Conservation (phyloP, 768 basidiomycete species). For the Lactarius pseudohatsudake region DNA sequence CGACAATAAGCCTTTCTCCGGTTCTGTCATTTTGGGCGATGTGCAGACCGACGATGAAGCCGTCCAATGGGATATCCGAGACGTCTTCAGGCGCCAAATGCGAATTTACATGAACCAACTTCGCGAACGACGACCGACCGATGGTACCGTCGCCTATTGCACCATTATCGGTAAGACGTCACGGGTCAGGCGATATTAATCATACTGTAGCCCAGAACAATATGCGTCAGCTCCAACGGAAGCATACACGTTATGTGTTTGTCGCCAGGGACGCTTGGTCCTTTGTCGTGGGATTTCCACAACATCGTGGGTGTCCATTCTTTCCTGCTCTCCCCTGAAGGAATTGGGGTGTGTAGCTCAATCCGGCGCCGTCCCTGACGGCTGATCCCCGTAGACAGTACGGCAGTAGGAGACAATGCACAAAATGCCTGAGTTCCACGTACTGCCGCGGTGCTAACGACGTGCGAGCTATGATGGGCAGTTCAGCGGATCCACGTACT, state of each 20-base stretch:
- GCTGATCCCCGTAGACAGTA: constrained; percentile 31
- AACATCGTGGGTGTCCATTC: constrained; percentile 29
- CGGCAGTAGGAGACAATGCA: constrained; percentile 22
- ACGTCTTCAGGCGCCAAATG: constrained; percentile 36
- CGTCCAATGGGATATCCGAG: constrained; percentile 51
- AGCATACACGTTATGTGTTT: constrained; percentile 32
- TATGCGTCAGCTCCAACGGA: constrained; percentile 54
- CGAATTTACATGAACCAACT: constrained; percentile 27
- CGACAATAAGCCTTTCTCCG: constrained; percentile 62
- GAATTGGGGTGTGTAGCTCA: neutral
- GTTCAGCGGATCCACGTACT: constrained; percentile 7
- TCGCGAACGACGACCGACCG: constrained; percentile 32
- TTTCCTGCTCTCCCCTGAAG: constrained; percentile 10
- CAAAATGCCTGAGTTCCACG: constrained; percentile 19
- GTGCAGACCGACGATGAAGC: constrained; percentile 51
- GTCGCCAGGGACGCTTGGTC: constrained; percentile 1
- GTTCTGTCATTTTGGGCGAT: constrained; percentile 57
- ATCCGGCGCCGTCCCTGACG: constrained; percentile 17
- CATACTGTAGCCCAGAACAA: constrained; percentile 62
- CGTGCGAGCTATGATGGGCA: constrained; percentile 17
- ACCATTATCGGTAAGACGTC: neutral
- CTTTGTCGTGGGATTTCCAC: constrained; percentile 33
- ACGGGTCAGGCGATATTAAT: neutral
- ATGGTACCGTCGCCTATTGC: constrained; percentile 36
- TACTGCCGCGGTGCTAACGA: constrained; percentile 19